Evolutionary conservation across 345 rosid genomes (phyloP).

Genomic region (Dimocarpus longan): DNA sequence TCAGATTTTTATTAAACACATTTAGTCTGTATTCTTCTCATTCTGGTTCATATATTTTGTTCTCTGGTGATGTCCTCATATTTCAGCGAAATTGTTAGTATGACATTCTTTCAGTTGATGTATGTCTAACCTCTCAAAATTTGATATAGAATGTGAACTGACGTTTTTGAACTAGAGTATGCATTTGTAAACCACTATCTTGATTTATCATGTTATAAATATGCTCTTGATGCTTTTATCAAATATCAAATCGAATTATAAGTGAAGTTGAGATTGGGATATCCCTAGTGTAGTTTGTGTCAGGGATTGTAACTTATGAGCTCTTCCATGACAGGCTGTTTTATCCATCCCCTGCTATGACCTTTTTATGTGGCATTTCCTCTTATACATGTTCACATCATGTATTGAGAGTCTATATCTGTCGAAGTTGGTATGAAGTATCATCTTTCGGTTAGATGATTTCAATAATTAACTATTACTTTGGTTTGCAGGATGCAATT

Average conservation of each 20-base stretch:
- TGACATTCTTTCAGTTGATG: neutral
- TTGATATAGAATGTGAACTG: neutral
- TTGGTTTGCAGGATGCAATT: conserved; percentile 73
- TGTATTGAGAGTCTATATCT: neutral
- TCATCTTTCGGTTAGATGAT: neutral
- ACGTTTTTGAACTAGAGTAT: neutral
- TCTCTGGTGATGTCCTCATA: neutral
- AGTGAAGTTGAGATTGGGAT: conserved; percentile 11
- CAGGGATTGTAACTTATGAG: neutral
- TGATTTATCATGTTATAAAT: neutral
- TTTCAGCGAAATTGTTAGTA: neutral
- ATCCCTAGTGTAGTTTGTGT: neutral
- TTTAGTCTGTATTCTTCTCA: neutral
- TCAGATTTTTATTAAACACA: neutral
- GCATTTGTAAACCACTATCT: neutral
- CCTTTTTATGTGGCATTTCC: conserved; percentile 1
- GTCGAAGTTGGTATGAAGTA: neutral
- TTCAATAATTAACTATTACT: conserved; percentile 6
- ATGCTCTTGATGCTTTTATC: neutral
- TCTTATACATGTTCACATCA: neutral
- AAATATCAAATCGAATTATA: neutral
- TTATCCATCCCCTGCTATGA: neutral
- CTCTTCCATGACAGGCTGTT: neutral
- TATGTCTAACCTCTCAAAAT: neutral
- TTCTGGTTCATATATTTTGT: neutral